Base-by-base conservation (phyloP, 805 yeast species). In the Saccharomycopsis olivae region DNA sequence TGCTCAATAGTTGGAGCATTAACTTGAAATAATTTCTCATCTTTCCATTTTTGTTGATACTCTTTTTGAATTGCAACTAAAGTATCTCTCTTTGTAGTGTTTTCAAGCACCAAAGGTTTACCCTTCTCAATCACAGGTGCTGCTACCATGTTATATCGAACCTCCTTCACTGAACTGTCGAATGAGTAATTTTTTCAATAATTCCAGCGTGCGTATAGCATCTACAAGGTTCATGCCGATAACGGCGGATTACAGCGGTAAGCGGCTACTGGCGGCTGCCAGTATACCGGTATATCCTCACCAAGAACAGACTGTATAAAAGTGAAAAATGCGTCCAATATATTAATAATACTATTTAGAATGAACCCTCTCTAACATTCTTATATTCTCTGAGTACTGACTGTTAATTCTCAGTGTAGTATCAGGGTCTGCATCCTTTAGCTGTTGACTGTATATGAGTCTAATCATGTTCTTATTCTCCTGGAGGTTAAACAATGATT, bases 11-110 rank as follows among this genome's bases (percentile, higher is more conserved):
- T 61, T 36, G 97, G 97, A 13, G 97, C 95, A 58, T 92, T 76
- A 44, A 82, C 71, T 59, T 92, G 95, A 55, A 88, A 88, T 23
- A 75, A 66, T 55, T 84, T 81, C 47, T 85, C 94, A 20, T 84
- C 88, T 24, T 74, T 71, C 99, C 99, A 92, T 30, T 73, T 54
- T 53, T 75, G 64, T 64, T 88, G 96, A 62, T 85, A 88, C 60
- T 79, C 81, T 62, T 82, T 76, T 61, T 92, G 98, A 53, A 85
- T 79, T 24, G 69, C 94, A 49, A 86, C 80, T 53, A 92, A 73
- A 40, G 89, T 77, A 71, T 92, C 99, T 67, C 99, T 80, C 67
- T 97, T 87, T 51, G 84, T 73, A 40, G 99, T 92, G 65, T 84
- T 69, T 54, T 56, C 65, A 35, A 62, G 49, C 30, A 61, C 65